Conservation (phyloP, 2,329 filamentous ascomycete genomes). For the Penicillium sp. region DNA sequence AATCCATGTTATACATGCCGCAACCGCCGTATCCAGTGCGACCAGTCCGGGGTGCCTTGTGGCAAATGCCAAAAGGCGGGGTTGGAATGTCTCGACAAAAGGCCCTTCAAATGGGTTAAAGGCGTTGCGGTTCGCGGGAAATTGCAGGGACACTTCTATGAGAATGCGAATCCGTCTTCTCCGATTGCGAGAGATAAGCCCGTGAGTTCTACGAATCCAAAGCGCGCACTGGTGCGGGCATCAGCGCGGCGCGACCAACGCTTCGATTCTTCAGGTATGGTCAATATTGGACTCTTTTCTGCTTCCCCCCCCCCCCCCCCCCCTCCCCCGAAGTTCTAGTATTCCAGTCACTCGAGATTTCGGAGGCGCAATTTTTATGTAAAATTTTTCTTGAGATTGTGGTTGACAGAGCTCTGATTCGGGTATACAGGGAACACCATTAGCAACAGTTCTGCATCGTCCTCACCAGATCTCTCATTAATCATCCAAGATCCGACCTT, state of each 20-base stretch:
- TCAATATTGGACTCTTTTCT: background rate
- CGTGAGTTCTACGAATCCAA: background rate
- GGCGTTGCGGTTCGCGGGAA: slow-evolving; percentile 45
- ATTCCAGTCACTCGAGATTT: too few relatives aligned
- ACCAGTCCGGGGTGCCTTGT: slow-evolving; percentile 39
- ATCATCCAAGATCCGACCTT: slow-evolving; percentile 25
- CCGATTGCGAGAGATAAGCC: background rate
- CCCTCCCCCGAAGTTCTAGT: too few relatives aligned
- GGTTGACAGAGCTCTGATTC: background rate
- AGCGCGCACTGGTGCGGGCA: slow-evolving; percentile 5
- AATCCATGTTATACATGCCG: slow-evolving; percentile 45
- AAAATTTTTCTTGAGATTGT: too few relatives aligned
- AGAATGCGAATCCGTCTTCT: slow-evolving; percentile 11
- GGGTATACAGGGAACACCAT: background rate
- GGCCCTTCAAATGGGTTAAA: slow-evolving; percentile 45
- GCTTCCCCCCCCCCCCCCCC: too few relatives aligned
- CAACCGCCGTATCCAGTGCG: slow-evolving; percentile 44
- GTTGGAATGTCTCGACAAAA: slow-evolving; percentile 41
- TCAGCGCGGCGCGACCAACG: background rate
- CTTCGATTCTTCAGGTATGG: slow-evolving; percentile 2
- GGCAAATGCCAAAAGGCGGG: slow-evolving; percentile 43
- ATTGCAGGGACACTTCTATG: slow-evolving; percentile 35
- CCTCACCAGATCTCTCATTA: slow-evolving; percentile 15
- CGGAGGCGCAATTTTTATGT: too few relatives aligned
- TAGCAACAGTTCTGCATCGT: background rate